These are phyloP conservation scores for Magnusiomyces paraingens DNA, from an alignment of 1,139 yeast species.

Conservation along the genomic window DNA sequence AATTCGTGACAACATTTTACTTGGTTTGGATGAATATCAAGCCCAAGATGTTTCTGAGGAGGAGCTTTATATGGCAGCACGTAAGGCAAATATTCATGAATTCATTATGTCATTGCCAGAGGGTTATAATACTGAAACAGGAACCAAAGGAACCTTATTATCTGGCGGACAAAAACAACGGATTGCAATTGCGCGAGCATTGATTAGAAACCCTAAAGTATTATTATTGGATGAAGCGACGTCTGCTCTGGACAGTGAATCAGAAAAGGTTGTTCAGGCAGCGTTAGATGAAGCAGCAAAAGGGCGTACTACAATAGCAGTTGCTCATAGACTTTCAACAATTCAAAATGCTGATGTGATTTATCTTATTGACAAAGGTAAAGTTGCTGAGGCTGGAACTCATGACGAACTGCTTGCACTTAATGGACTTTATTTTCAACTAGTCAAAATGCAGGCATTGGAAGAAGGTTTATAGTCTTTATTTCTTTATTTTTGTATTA, in stretches of 20 bases:
- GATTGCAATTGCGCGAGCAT: slow-evolving; percentile 69
- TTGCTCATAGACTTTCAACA: slow-evolving; percentile 86
- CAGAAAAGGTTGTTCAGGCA: slow-evolving; percentile 71
- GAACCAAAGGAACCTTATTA: slow-evolving; percentile 72
- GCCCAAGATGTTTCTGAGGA: slow-evolving; percentile 46
- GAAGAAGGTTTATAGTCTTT: slow-evolving; percentile 18
- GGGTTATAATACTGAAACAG: slow-evolving; percentile 75
- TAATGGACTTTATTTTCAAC: slow-evolving; percentile 36
- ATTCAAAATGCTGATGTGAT: slow-evolving; percentile 89
- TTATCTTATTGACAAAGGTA: slow-evolving; percentile 69
- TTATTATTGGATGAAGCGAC: slow-evolving; percentile 73
- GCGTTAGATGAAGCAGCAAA: slow-evolving; percentile 55
- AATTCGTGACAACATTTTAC: slow-evolving; percentile 69
- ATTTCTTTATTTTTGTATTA: neutral
- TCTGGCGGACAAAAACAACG: slow-evolving; percentile 88
- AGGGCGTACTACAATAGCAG: slow-evolving; percentile 78
- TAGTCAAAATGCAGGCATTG: slow-evolving; percentile 36
- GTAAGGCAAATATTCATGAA: slow-evolving; percentile 72
- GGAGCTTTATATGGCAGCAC: slow-evolving; percentile 62
- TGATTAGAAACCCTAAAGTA: slow-evolving; percentile 62
- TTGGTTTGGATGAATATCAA: slow-evolving; percentile 53
- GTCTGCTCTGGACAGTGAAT: slow-evolving; percentile 70
- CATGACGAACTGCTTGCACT: slow-evolving; percentile 35
- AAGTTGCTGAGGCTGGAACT: slow-evolving; percentile 65
- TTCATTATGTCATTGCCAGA: slow-evolving; percentile 74